Evolutionary conservation across 352 stramenopile species (phyloP).

Genomic region (Globisporangium mamillatum): DNA sequence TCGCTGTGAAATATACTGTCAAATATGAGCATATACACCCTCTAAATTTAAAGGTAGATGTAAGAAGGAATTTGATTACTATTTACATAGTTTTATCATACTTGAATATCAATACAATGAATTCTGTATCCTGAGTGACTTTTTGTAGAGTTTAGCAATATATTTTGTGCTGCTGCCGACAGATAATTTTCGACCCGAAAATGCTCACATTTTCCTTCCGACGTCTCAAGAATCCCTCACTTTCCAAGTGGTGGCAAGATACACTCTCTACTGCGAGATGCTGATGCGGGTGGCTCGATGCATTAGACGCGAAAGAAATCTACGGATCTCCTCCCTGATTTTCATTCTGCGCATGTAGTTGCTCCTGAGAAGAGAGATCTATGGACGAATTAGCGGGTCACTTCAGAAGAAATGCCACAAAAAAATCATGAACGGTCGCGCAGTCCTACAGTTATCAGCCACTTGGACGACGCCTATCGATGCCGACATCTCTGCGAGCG

Average conservation of each 20-base stretch:
- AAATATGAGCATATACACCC: neutral
- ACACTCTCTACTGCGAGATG: neutral
- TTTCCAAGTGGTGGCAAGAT: neutral
- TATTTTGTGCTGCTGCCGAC: neutral
- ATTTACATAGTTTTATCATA: neutral
- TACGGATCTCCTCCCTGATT: neutral
- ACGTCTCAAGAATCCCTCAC: neutral
- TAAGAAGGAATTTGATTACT: neutral
- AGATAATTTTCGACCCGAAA: neutral
- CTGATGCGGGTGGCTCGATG: neutral
- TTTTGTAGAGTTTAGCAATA: neutral
- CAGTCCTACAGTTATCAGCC: neutral
- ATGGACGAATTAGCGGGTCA: neutral
- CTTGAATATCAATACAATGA: no score
- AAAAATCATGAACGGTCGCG: neutral
- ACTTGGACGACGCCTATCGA: neutral
- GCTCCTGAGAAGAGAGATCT: neutral
- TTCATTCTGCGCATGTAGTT: neutral
- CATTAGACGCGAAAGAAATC: conserved; percentile 11
- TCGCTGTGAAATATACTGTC: neutral
- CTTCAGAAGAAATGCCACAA: conserved; percentile 10
- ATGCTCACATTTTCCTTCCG: neutral
- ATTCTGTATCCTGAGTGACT: neutral
- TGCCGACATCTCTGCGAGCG: neutral
- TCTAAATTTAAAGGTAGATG: neutral